Percentiles rank a stretch among this genome's conserved stretches.
These are phyloP conservation scores for Rubia balearica DNA, from an alignment of 305 asterid species.

Conservation along the genomic window DNA sequence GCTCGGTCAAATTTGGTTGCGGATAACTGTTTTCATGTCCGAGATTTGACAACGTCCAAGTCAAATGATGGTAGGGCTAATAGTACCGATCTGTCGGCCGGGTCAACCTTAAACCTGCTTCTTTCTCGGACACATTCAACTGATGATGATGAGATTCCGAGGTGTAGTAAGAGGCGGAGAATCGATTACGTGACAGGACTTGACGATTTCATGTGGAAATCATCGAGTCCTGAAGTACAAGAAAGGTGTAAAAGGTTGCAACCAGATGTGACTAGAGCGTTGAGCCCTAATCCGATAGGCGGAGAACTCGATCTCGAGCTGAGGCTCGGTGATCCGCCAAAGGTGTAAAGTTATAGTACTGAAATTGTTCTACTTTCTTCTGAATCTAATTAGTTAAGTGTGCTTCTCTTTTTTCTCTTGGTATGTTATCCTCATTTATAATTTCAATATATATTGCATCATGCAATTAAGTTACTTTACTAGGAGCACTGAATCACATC, in stretches of 20 bases:
- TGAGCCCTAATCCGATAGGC: constrained; percentile 27
- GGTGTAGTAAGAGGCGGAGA: constrained; percentile 63
- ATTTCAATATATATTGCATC: not conserved
- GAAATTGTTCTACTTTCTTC: not conserved
- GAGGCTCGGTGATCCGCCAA: constrained; percentile 80
- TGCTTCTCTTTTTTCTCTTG: constrained; percentile 4
- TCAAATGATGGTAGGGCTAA: constrained; percentile 18
- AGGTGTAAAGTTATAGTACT: constrained; percentile 45
- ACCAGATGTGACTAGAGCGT: constrained; percentile 4
- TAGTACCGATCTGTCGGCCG: constrained; percentile 25
- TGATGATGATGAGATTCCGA: constrained; percentile 24
- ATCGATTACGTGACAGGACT: constrained; percentile 28
- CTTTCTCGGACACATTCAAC: constrained; percentile 12
- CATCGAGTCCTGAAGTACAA: constrained; percentile 12
- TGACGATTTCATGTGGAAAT: constrained; percentile 25
- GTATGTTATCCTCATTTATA: not conserved
- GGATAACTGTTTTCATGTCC: constrained; percentile 23
- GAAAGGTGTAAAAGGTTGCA: constrained; percentile 26
- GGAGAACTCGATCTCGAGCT: constrained; percentile 78
- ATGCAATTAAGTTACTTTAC: not conserved
- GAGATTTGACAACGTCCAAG: constrained; percentile 19
- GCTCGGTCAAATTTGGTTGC: constrained; percentile 49
- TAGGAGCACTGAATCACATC: not conserved
- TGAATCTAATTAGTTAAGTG: not conserved
- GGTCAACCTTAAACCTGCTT: constrained; percentile 32